phyloP scores from a whole-genome alignment of 176 grass and related monocot species.

The Cocos nucifera region DNA sequence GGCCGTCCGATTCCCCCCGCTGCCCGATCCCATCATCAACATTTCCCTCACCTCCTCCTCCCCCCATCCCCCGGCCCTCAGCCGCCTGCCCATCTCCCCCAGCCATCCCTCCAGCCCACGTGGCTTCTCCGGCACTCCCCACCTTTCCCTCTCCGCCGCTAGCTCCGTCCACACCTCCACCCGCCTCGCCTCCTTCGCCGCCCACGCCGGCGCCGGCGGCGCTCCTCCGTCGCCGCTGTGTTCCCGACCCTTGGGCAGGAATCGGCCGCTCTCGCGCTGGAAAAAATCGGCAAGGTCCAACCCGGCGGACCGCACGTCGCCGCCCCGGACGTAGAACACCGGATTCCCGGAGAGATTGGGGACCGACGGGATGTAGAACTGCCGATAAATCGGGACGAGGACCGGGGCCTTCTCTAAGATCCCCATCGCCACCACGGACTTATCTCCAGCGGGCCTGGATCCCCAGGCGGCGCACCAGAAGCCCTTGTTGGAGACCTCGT shows the following conservation, averaged over 20 bases:
- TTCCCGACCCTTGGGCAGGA: too few species aligned
- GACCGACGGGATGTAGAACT: constrained; percentile 6
- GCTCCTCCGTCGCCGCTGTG: not conserved
- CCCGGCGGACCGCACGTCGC: constrained; percentile 1
- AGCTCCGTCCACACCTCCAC: constrained; percentile 21
- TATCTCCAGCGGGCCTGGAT: not conserved
- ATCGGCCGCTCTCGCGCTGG: not conserved
- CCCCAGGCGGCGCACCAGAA: constrained; percentile 8
- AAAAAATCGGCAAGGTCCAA: constrained; percentile 20
- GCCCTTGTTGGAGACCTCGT: not conserved
- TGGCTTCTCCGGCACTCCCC: not conserved
- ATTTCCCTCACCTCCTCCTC: constrained; percentile 17
- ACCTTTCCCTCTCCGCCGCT: not conserved
- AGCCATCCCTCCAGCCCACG: constrained; percentile 1
- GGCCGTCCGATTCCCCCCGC: not conserved
- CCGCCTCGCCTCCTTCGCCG: constrained; percentile 5
- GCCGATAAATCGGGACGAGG: constrained; percentile 17
- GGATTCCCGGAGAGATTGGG: constrained; percentile 12
- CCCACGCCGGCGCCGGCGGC: constrained; percentile 8
- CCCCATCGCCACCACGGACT: not conserved
- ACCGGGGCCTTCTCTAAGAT: not conserved
- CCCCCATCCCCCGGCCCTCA: constrained; percentile 14
- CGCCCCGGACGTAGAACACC: constrained; percentile 5
- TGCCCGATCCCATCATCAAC: not conserved
- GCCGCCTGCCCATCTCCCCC: constrained; percentile 8